Evolutionary conservation across 2,329 filamentous ascomycete genomes (phyloP).

Genomic region (Pseudohalonectria lignicola): DNA sequence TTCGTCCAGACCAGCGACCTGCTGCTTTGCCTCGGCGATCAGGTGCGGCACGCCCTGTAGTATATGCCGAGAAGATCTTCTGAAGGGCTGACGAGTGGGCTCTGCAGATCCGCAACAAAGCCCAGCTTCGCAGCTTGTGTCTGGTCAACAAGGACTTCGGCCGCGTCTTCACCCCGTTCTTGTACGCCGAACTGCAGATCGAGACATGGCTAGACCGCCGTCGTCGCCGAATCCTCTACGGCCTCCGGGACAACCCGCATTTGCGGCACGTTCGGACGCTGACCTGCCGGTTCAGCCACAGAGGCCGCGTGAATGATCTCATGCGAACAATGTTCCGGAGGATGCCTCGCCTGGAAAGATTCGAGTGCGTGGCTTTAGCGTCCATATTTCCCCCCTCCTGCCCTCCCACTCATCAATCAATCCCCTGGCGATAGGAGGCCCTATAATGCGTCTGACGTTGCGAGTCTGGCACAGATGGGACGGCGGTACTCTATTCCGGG

Average conservation of each 20-base stretch:
- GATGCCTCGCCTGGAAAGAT: background rate
- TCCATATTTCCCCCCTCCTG: no score
- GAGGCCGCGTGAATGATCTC: background rate
- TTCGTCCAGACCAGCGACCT: no score
- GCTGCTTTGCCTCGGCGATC: no score
- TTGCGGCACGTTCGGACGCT: background rate
- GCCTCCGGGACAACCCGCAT: background rate
- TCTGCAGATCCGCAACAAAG: background rate
- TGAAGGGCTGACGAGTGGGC: no score
- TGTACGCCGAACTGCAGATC: background rate
- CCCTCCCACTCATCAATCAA: no score
- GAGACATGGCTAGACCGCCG: background rate
- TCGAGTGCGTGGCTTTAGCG: background rate
- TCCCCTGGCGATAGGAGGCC: no score
- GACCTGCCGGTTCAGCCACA: background rate
- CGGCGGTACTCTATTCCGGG: background rate
- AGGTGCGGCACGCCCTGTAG: no score
- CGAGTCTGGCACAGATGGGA: background rate
- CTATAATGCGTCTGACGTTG: no score
- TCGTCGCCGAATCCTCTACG: background rate
- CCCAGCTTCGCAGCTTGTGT: background rate
- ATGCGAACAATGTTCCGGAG: background rate
- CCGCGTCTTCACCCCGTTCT: background rate
- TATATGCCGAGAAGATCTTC: no score
- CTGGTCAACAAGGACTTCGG: background rate